A percentile compares a stretch with the other conserved stretches of the same genome.
Conservation (phyloP, 768 basidiomycete species). For the Sporobolomyces pararoseus region DNA sequence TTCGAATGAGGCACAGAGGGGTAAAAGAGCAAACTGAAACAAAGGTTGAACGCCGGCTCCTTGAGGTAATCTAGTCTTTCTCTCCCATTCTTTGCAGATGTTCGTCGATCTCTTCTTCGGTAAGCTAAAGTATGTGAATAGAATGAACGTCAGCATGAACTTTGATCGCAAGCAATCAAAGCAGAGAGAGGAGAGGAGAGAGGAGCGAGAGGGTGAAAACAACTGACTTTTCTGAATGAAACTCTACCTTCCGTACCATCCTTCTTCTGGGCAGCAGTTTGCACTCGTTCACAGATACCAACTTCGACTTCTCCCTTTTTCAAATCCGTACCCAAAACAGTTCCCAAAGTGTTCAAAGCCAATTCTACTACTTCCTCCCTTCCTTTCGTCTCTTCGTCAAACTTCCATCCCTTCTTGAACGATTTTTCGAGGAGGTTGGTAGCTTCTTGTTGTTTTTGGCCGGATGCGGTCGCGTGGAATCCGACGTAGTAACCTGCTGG, state of each 20-base stretch:
- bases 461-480: constrained; percentile 93
- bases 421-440: constrained; percentile 98
- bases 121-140: constrained; percentile 1
- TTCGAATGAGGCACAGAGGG: too few species aligned
- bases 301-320: constrained; percentile 95
- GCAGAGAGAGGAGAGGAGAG: background rate
- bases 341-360: constrained; percentile 40
- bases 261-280: background rate
- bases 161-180: too few species aligned
- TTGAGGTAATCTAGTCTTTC: constrained; percentile 12
- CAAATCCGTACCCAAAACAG: constrained; percentile 89
- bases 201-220: background rate
- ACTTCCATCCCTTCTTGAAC: constrained; percentile 93
- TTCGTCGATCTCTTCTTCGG: constrained; percentile 17
- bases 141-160: too few species aligned
- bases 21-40: too few species aligned
- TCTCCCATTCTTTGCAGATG: constrained; percentile 18
- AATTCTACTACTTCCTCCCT: constrained; percentile 76
- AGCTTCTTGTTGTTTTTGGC: constrained; percentile 95
- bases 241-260: background rate
- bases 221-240: constrained; percentile 10
- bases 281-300: constrained; percentile 73
- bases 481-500: constrained; percentile 98
- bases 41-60: background rate
- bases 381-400: constrained; percentile 52